Conservation (phyloP, 164 flowering plant species). For the Aristolochia contorta region DNA sequence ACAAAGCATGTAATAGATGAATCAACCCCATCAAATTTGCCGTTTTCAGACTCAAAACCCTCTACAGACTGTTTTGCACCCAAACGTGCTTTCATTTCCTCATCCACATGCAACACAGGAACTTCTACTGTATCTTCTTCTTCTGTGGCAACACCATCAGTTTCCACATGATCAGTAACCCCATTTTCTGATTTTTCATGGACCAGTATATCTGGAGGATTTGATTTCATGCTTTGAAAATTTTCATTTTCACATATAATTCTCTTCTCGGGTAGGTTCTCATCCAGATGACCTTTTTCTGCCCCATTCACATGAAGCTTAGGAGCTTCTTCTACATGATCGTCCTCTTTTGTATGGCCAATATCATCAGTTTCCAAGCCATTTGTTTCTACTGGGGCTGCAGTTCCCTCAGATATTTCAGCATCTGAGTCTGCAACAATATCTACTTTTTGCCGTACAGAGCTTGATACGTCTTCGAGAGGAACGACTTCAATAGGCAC, state of each 20-base stretch:
- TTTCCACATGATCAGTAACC: constrained; percentile 12
- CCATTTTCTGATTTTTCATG: constrained; percentile 20
- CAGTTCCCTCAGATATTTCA: background rate
- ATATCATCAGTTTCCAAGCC: constrained; percentile 6
- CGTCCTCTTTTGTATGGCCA: constrained; percentile 7
- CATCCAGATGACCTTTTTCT: background rate
- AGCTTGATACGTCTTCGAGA: background rate
- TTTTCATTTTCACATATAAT: constrained; percentile 1
- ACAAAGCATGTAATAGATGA: too few relatives aligned
- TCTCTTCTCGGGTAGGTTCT: constrained; percentile 1
- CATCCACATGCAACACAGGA: too few relatives aligned
- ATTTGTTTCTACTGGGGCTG: constrained; percentile 7
- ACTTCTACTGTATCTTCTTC: background rate
- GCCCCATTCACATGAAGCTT: background rate
- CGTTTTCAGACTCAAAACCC: too few relatives aligned
- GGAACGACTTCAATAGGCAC: constrained; percentile 11
- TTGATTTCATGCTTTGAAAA: background rate
- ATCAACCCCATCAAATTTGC: too few relatives aligned
- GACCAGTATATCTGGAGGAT: constrained; percentile 5
- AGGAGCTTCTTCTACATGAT: constrained; percentile 6
- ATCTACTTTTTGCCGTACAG: constrained; percentile 4
- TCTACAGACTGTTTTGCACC: too few relatives aligned
- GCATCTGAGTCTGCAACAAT: constrained; percentile 16
- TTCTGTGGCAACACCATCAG: background rate
- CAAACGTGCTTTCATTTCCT: too few relatives aligned